Evolutionary conservation across 2,329 filamentous ascomycete species (phyloP).

Genomic region (Neospermospora avenae): DNA sequence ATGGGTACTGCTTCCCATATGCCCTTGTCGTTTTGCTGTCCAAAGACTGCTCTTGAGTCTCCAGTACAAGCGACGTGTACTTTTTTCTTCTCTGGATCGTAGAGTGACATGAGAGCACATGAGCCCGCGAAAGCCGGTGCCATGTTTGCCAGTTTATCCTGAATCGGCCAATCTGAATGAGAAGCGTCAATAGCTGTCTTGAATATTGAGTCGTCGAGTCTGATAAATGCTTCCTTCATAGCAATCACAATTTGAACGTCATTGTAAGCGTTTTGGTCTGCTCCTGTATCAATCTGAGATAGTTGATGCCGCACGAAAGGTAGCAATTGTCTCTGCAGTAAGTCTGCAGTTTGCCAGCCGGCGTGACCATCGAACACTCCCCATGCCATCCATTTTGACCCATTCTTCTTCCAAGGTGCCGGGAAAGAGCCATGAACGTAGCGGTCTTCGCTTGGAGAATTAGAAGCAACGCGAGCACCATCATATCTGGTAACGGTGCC

Average conservation of each 20-base stretch:
- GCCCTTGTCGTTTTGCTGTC: constrained; percentile 39
- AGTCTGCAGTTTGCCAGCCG: no score
- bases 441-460: no score
- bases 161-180: not conserved
- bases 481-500: no score
- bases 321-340: not conserved
- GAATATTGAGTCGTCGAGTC: constrained; percentile 1
- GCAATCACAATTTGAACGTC: not conserved
- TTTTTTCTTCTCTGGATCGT: constrained; percentile 50
- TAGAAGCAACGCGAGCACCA: no score
- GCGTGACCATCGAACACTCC: no score
- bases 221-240: constrained; percentile 1
- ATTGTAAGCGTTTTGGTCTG: not conserved
- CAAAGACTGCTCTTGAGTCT: constrained; percentile 42
- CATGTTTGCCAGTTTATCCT: not conserved
- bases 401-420: no score
- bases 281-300: not conserved
- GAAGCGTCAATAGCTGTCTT: not conserved
- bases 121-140: constrained; percentile 45
- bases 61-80: constrained; percentile 64
- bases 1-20: constrained; percentile 53
- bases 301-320: not conserved
- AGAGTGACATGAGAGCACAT: constrained; percentile 61
- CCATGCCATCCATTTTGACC: no score
- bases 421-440: no score